Percentiles rank a stretch among this genome's conserved stretches.
Conservation (phyloP, 345 rosid genomes). For the Sonneratia caseolaris region DNA sequence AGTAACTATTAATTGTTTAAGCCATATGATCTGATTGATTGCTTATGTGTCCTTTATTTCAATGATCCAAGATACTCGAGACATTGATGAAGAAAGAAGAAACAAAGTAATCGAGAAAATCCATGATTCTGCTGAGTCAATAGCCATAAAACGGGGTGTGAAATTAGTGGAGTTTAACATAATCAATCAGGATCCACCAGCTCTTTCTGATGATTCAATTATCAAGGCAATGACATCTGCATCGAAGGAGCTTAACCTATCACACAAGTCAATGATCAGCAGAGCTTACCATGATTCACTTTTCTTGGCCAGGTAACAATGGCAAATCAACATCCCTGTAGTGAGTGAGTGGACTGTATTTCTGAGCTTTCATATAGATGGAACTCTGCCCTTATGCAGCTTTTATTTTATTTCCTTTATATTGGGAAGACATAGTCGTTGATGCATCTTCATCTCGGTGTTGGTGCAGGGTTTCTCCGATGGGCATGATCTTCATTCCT, state of each 20-base stretch:
- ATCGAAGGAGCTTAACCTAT: conserved; percentile 55
- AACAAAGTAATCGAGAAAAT: conserved; percentile 72
- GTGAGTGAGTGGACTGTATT: neutral
- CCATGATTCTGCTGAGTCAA: conserved; percentile 48
- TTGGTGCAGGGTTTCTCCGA: conserved; percentile 68
- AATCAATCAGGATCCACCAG: conserved; percentile 93
- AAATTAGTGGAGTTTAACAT: conserved; percentile 66
- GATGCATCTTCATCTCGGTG: conserved; percentile 12
- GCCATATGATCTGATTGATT: neutral
- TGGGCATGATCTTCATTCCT: conserved; percentile 98
- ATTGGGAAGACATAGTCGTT: conserved; percentile 1
- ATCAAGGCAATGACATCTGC: conserved; percentile 60
- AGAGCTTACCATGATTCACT: conserved; percentile 95
- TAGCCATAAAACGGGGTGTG: conserved; percentile 59
- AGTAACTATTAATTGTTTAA: neutral
- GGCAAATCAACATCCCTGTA: neutral
- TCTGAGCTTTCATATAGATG: neutral
- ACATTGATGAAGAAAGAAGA: conserved; percentile 72
- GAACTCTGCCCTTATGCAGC: neutral
- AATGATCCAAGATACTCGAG: conserved; percentile 56
- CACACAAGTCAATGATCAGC: conserved; percentile 80
- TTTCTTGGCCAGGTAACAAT: conserved; percentile 87
- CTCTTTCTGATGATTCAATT: conserved; percentile 56
- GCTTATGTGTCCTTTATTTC: conserved; percentile 1
- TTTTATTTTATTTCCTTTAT: neutral